phyloP scores from a whole-genome alignment of 495 filamentous ascomycete species.

The Penicillium argentinense region DNA sequence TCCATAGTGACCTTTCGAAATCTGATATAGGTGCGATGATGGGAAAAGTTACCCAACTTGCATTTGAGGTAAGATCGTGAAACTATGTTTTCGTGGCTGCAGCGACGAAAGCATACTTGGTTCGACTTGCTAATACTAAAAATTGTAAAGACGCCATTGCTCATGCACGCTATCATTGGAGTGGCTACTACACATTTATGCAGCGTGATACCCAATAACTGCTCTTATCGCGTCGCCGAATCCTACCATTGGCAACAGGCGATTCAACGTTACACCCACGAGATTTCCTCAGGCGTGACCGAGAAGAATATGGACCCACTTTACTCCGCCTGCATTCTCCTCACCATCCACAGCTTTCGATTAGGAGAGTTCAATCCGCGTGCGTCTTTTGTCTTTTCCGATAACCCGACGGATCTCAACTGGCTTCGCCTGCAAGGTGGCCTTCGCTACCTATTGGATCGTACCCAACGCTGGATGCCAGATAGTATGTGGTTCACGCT shows the following conservation, averaged over 20 bases:
- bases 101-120: no score
- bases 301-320: slow-evolving; percentile 44
- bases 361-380: slow-evolving; percentile 37
- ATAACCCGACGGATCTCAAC: slow-evolving; percentile 32
- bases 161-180: slow-evolving; percentile 49
- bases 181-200: slow-evolving; percentile 42
- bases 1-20: slow-evolving; percentile 22
- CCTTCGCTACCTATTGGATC: slow-evolving; percentile 37
- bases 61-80: slow-evolving; percentile 40
- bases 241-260: slow-evolving; percentile 45
- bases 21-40: slow-evolving; percentile 27
- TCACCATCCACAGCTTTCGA: slow-evolving; percentile 40
- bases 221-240: slow-evolving; percentile 35
- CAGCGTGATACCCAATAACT: slow-evolving; percentile 27
- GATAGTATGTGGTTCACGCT: slow-evolving; percentile 41
- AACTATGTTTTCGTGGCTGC: no score
- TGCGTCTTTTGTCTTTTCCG: slow-evolving; percentile 43
- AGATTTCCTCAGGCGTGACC: slow-evolving; percentile 27
- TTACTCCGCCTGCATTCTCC: slow-evolving; percentile 42
- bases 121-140: no score
- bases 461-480: slow-evolving; percentile 27
- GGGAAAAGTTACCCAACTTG: slow-evolving; percentile 34
- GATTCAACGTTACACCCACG: slow-evolving; percentile 38
- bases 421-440: slow-evolving; percentile 46
- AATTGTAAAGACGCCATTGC: slow-evolving; percentile 38